phyloP scores from a whole-genome alignment of 768 basidiomycete species.

The Rhodosporidiobolus sp. region DNA sequence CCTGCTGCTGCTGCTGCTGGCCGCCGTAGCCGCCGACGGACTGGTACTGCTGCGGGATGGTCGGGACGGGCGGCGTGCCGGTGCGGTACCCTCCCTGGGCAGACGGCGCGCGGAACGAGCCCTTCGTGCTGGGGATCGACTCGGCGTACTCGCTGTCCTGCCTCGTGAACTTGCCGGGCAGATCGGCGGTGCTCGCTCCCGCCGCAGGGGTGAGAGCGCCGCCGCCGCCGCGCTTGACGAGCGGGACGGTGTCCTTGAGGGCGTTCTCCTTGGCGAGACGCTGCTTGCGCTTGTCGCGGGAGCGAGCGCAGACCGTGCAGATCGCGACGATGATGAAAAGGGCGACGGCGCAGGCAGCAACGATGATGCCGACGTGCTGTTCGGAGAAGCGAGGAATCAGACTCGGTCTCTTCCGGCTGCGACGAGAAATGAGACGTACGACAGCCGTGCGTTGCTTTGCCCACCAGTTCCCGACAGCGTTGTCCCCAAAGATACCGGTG shows the following conservation, averaged over 20 bases:
- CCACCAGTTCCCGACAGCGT: slow-evolving; percentile 38
- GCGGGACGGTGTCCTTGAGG: slow-evolving; percentile 21
- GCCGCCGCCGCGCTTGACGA: slow-evolving; percentile 17
- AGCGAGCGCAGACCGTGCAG: slow-evolving; percentile 32
- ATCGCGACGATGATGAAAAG: slow-evolving; percentile 32
- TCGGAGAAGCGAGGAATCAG: background rate
- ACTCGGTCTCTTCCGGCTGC: no score
- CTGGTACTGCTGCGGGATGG: slow-evolving; percentile 12
- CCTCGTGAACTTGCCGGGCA: background rate
- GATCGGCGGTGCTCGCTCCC: slow-evolving; percentile 3
- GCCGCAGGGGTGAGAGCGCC: background rate
- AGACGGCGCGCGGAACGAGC: background rate
- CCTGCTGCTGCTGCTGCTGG: slow-evolving; percentile 5
- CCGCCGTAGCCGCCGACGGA: background rate
- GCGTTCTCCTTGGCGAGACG: slow-evolving; percentile 3
- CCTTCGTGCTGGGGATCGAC: slow-evolving; percentile 5
- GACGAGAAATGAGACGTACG: slow-evolving; percentile 2
- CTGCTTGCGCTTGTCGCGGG: slow-evolving; percentile 4
- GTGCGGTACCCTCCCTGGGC: background rate
- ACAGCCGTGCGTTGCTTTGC: slow-evolving; percentile 11
- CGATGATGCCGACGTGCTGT: slow-evolving; percentile 34
- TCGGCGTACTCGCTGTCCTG: slow-evolving; percentile 5
- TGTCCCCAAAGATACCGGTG: slow-evolving; percentile 13
- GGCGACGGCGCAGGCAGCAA: slow-evolving; percentile 22
- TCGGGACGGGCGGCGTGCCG: slow-evolving; percentile 13